Evolutionary conservation across 2,329 filamentous ascomycete species (phyloP), one percentile per base, ranked within the genome.

Genomic region (Xylariaceae sp.): DNA sequence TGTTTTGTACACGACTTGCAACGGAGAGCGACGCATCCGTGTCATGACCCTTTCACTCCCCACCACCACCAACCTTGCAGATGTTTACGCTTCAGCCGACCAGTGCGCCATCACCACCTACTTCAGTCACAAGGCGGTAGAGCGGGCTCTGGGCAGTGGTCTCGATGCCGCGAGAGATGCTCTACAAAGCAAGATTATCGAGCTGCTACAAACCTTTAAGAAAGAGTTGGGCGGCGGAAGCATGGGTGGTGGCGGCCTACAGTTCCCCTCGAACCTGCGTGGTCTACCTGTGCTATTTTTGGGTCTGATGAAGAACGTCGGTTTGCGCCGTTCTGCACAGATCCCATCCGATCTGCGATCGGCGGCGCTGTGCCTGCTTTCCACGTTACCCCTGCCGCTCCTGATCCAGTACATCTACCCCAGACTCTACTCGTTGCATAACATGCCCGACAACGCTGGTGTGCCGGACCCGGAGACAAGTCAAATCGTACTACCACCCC

Each of bases 91-190:
- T 7, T 96, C 91, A 3, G 94, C 94, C 0, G 94, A 99, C 71
- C 93, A 97, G 74, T 88, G 88, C 69, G 94, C 94, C 11, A 91
- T 99, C 67, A 89, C 92, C 2, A 89, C 90, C 10, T 97, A 93
- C 79, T 97, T 93, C 80, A 93, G 89, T 68, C 94, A 99, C 82
- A 97, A 97, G 79, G 94, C 94, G 13, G 94, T 97, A 2, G 94
- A 99, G 78, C 84, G 91, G 68, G 87, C 89, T 9, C 79, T 99
- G 45, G 88, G 90, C 68, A 90, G 85, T 68, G 92, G 93, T 45
- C 80, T 99, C 55, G 94, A 99, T 68, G 88, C 91, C 52, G 94
- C 94, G 54, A 84, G 94, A 48, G 94, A 99, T 74, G 88, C 91
- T 51, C 80, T 97, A 49, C 92, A 97, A 74, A 85, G 87, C 66